These are phyloP conservation scores for Chytriomyces confervae DNA, from an alignment of 192 early-diverging fungal genomes.

Conservation along the genomic window DNA sequence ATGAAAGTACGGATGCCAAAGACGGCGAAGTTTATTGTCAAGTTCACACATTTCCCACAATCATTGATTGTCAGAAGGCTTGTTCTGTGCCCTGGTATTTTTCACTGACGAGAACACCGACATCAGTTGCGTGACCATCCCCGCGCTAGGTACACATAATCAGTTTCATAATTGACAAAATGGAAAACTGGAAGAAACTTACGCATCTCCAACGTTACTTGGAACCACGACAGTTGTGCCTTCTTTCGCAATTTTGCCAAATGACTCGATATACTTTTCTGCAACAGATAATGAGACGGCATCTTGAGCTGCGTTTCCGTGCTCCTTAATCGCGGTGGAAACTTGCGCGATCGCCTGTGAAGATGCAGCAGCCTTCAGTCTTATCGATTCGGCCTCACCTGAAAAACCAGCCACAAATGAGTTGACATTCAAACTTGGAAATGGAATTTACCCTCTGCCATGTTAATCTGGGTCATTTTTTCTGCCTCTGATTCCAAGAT, in stretches of 20 bases:
- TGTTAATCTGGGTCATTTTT: conserved; percentile 87
- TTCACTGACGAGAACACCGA: conserved; percentile 43
- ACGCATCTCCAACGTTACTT: conserved; percentile 77
- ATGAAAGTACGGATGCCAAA: no score
- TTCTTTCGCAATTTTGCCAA: conserved; percentile 91
- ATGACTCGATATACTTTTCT: conserved; percentile 96
- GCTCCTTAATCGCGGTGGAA: conserved; percentile 70
- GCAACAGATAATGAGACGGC: conserved; percentile 91
- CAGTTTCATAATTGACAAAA: not conserved
- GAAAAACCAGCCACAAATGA: not conserved
- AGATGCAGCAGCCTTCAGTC: conserved; percentile 80
- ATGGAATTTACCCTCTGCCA: conserved; percentile 66
- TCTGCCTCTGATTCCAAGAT: conserved; percentile 96
- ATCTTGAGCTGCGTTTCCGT: conserved; percentile 66
- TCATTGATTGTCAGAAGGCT: not conserved
- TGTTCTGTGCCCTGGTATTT: conserved; percentile 8
- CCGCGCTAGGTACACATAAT: conserved; percentile 42
- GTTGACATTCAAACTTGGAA: conserved; percentile 12
- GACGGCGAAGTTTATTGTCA: no score
- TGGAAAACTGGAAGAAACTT: conserved; percentile 23
- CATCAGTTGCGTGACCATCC: conserved; percentile 89
- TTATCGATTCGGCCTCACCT: conserved; percentile 90
- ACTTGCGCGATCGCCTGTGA: conserved; percentile 81
- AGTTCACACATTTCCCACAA: no score
- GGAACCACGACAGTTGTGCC: conserved; percentile 90